Conservation (phyloP, 768 basidiomycete species). For the Saitozyma sp. region DNA sequence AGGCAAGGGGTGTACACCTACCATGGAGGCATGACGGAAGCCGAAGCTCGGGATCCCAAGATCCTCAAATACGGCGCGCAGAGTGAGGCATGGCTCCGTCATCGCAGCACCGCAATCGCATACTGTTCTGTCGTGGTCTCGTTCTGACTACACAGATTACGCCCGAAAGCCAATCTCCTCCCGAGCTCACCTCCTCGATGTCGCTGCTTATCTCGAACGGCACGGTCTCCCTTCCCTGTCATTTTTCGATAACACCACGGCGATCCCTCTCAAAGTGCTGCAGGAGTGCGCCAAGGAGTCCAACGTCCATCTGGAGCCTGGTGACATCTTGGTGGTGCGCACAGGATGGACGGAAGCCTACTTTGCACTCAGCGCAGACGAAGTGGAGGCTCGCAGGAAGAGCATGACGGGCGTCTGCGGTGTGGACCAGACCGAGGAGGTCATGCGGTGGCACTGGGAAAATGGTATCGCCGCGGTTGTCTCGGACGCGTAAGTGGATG, state of each 20-base stretch:
- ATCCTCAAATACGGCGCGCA: constrained; percentile 25
- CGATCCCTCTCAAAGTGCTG: constrained; percentile 11
- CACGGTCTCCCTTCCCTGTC: constrained; percentile 10
- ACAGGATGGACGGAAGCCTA: constrained; percentile 30
- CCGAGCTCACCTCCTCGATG: constrained; percentile 26
- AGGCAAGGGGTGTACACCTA: constrained; percentile 23
- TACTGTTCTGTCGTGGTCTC: not conserved
- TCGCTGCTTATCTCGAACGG: constrained; percentile 12
- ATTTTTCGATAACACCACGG: constrained; percentile 10
- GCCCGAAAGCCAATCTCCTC: constrained; percentile 21
- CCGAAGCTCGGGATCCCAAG: constrained; percentile 12
- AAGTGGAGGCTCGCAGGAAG: constrained; percentile 1
- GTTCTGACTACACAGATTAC: constrained; percentile 17
- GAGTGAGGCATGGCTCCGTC: constrained; percentile 9
- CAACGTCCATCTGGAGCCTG: constrained; percentile 12
- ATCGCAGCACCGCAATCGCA: too few relatives aligned
- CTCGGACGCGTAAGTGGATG: constrained; percentile 19
- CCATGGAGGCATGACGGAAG: constrained; percentile 19
- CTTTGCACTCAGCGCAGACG: constrained; percentile 8
- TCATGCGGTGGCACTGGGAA: constrained; percentile 34
- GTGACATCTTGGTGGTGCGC: constrained; percentile 29
- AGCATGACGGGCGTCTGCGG: constrained; percentile 11
- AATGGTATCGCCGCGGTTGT: constrained; percentile 31
- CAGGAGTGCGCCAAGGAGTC: constrained; percentile 14
- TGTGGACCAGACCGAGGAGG: constrained; percentile 13